Conservation (phyloP, 2,329 filamentous ascomycete species). For the Diaporthe nobilis region DNA sequence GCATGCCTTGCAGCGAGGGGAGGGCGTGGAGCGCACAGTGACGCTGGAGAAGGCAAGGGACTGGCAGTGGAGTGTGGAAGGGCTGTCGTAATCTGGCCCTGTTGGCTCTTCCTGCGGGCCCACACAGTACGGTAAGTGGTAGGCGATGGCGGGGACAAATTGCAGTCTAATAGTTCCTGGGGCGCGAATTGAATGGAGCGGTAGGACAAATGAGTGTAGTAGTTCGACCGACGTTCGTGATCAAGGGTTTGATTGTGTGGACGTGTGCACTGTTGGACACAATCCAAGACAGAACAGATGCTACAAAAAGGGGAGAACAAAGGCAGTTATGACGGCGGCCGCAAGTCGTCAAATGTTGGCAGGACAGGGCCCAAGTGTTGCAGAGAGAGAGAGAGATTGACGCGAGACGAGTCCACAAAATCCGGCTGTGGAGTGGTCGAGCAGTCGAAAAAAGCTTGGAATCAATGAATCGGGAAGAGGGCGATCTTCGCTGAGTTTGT, state of each 20-base stretch:
- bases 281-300: constrained; percentile 18
- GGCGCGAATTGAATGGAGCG: not conserved
- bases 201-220: constrained; percentile 17
- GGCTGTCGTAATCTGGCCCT: constrained; percentile 33
- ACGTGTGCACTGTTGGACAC: constrained; percentile 20
- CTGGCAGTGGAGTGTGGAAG: constrained; percentile 4
- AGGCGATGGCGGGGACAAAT: constrained; percentile 13
- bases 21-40: constrained; percentile 10
- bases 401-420: constrained; percentile 23
- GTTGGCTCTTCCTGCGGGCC: constrained; percentile 30
- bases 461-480: constrained; percentile 32
- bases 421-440: constrained; percentile 28
- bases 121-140: constrained; percentile 16
- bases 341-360: constrained; percentile 17
- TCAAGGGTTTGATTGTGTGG: constrained; percentile 4
- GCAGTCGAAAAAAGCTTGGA: constrained; percentile 28
- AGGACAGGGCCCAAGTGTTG: constrained; percentile 22
- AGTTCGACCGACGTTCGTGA: not conserved
- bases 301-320: constrained; percentile 22
- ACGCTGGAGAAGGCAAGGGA: constrained; percentile 7
- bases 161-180: not conserved
- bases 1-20: constrained; percentile 32
- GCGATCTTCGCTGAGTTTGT: constrained; percentile 23
- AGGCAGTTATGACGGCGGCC: constrained; percentile 21
- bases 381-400: constrained; percentile 25